These are phyloP conservation scores for Leptodontidium sp. DNA, from an alignment of 2,329 filamentous ascomycete genomes.

Conservation along the genomic window DNA sequence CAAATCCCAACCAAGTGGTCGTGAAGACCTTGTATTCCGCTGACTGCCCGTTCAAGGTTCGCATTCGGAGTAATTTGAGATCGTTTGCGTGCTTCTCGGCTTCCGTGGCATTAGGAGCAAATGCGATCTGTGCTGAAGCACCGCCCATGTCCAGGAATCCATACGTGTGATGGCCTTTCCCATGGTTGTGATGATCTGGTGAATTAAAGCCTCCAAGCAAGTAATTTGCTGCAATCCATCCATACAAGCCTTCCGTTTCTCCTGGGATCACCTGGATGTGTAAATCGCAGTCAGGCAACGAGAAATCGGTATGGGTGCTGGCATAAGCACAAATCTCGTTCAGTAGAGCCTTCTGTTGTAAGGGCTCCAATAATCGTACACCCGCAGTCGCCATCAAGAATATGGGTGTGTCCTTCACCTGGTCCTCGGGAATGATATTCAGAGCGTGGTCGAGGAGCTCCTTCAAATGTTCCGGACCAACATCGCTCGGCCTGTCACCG, in stretches of 20 bases:
- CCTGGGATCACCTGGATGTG: constrained; percentile 96
- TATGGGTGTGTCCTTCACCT: constrained; percentile 84
- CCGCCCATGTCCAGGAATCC: constrained; percentile 99
- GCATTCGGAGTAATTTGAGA: constrained; percentile 83
- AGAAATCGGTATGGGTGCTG: constrained; percentile 77
- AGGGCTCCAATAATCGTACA: constrained; percentile 82
- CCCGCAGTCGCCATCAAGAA: constrained; percentile 96
- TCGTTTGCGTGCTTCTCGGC: constrained; percentile 89
- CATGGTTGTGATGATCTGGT: constrained; percentile 77
- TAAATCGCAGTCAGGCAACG: constrained; percentile 85
- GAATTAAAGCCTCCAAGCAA: constrained; percentile 88
- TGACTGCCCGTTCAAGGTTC: constrained; percentile 79
- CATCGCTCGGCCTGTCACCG: constrained; percentile 74
- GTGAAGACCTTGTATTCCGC: constrained; percentile 92
- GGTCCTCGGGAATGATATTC: constrained; percentile 76
- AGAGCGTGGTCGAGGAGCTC: constrained; percentile 83
- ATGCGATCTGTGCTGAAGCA: constrained; percentile 96
- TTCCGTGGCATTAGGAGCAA: constrained; percentile 93
- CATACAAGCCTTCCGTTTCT: constrained; percentile 94
- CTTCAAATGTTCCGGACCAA: constrained; percentile 85
- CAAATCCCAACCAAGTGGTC: constrained; percentile 95
- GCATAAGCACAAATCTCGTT: constrained; percentile 85
- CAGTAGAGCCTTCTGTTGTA: constrained; percentile 77
- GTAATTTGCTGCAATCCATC: constrained; percentile 98
- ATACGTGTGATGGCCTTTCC: constrained; percentile 91